Conservation (phyloP, 352 stramenopile genomes). For the Pythium monospermum region DNA sequence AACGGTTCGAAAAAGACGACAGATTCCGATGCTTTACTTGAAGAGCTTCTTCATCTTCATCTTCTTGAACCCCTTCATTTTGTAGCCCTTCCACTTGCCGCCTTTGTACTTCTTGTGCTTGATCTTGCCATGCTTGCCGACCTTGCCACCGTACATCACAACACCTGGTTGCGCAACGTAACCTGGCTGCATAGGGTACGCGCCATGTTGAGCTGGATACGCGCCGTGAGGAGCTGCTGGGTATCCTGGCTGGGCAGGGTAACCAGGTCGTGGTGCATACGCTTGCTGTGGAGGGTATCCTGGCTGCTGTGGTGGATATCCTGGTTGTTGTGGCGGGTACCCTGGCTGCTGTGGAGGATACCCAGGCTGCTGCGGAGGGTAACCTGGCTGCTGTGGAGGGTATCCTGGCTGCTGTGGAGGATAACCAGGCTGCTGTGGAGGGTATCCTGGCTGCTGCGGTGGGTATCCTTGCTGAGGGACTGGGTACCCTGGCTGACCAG, state of each 20-base stretch:
- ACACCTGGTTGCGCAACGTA: constrained; percentile 27
- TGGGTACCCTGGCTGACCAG: constrained; percentile 26
- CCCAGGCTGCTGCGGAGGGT: constrained; percentile 20
- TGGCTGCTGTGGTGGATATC: constrained; percentile 26
- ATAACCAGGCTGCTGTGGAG: constrained; percentile 8
- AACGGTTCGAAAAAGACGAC: background rate
- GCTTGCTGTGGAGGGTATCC: constrained; percentile 34
- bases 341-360: constrained; percentile 18
- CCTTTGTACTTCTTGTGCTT: constrained; percentile 28
- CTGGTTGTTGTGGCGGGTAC: constrained; percentile 30
- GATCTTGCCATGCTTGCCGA: constrained; percentile 14
- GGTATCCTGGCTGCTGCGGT: constrained; percentile 19
- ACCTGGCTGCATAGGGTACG: constrained; percentile 19
- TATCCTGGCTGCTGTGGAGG: constrained; percentile 26
- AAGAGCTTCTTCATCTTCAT: constrained; percentile 27
- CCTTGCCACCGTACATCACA: constrained; percentile 22
- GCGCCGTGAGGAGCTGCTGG: constrained; percentile 24
- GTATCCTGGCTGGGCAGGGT: constrained; percentile 24
- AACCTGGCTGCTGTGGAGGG: constrained; percentile 33
- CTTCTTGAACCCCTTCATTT: constrained; percentile 30
- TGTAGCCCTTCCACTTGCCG: constrained; percentile 11
- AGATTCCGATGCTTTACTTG: constrained; percentile 12
- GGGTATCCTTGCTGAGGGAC: constrained; percentile 27
- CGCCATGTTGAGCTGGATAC: constrained; percentile 16
- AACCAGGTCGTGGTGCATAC: constrained; percentile 16